Evolutionary conservation across 768 basidiomycete species (phyloP), one percentile per base, ranked within the genome.

Genomic region (Hydnum rufescens): DNA sequence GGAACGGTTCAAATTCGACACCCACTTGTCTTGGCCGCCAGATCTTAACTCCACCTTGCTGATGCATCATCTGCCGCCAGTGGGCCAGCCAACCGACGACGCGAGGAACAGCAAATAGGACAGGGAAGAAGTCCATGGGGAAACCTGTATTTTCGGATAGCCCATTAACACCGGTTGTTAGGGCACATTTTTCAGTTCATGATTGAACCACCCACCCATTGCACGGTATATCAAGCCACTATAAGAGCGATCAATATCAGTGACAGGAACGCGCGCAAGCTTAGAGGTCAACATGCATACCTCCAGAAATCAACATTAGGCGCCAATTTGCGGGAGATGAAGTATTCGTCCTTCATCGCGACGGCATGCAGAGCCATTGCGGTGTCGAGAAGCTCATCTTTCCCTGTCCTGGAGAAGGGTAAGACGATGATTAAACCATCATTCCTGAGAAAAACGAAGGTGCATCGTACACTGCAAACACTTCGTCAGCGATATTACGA

Each of bases 1-100:
- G n/a, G n/a, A n/a, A n/a, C n/a, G n/a, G n/a, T n/a, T n/a, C 13
- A 26, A 47, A 26, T 39, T 32, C 49, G 51, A 58, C n/a, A n/a
- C 67, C 53, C 64, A 81, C 80, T 72, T 87, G 85, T 60, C 81
- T 71, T 32, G 84, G 86, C 43, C 85, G 73, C 87, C 90, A 93
- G 58, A 93, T 93, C 67, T 90, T 92, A 56, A 93, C 86, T 49
- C 86, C 86, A 22, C 78, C 82, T 29, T 80, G 73, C 60, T 84
- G 80, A 44, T 93, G 67, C 88, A 90, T 90, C 82, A 90, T 85
- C 73, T 85, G 84, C 52, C 84, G 72, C 88, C 88, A 92, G 64
- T 90, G 88, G 0, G 87, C 84, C 4, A 92, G 70, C 89, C 88
- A 92, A 19, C 89, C 88, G 26, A 87, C 86, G 4, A 93, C 86